phyloP scores from a whole-genome alignment of 495 filamentous ascomycete species.

The Aspergillus cristatus region DNA sequence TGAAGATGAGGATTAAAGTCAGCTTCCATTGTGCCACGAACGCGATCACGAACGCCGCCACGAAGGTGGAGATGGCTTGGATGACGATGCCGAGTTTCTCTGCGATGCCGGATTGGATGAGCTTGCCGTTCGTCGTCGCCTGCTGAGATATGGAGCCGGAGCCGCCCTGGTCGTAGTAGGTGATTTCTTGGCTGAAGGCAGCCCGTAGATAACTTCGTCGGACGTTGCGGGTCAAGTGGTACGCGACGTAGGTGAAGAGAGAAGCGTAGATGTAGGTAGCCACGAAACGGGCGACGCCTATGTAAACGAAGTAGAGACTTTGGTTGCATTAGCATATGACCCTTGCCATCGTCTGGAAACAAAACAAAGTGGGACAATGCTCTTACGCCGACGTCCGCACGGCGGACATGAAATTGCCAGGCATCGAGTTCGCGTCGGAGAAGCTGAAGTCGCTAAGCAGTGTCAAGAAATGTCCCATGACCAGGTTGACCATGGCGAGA shows the following conservation, averaged over 20 bases:
- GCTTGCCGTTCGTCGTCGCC: constrained; percentile 46
- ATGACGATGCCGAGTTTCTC: constrained; percentile 23
- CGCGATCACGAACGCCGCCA: constrained; percentile 22
- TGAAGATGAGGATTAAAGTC: constrained; percentile 10
- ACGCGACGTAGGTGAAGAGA: constrained; percentile 19
- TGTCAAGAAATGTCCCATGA: constrained; percentile 4
- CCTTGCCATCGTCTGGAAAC: too few relatives aligned
- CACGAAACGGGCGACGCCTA: constrained; percentile 23
- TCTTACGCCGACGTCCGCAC: too few relatives aligned
- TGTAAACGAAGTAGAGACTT: constrained; percentile 9
- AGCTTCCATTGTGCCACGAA: constrained; percentile 26
- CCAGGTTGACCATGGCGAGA: constrained; percentile 1
- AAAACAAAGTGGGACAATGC: too few relatives aligned
- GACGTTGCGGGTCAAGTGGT: constrained; percentile 66
- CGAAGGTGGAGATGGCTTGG: constrained; percentile 16
- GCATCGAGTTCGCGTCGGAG: too few relatives aligned
- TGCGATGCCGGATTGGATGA: constrained; percentile 24
- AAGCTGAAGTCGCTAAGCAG: constrained; percentile 1
- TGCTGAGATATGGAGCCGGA: constrained; percentile 74
- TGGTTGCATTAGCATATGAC: not conserved
- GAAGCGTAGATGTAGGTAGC: constrained; percentile 18
- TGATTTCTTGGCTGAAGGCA: constrained; percentile 71
- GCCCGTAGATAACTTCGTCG: constrained; percentile 61
- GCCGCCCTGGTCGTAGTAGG: constrained; percentile 69
- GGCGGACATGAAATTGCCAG: too few relatives aligned